Base-by-base conservation (phyloP, 2,329 filamentous ascomycete species). In the Pseudogymnoascus sp. region DNA sequence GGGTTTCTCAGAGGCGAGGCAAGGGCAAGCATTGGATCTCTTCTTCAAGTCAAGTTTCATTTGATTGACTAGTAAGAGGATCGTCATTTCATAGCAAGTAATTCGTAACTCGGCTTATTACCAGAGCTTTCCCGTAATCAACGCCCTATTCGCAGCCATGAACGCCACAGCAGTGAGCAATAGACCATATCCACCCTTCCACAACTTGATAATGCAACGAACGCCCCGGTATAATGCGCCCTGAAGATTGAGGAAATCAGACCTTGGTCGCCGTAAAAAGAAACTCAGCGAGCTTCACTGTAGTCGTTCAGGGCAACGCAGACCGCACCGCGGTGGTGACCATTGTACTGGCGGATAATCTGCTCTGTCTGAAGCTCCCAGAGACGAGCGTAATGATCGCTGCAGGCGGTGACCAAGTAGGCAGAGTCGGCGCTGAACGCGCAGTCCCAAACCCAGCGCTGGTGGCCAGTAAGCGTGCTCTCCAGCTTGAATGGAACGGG, bases 361-460 rank as follows among this genome's bases (percentile, higher is more conserved):
- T 81, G 83, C 71, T 89, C 86, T 61, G 84, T 87, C 61, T 83
- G 81, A 65, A 91, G 75, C 75, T 91, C 88, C 88, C 88, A 91
- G 65, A 91, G 75, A 23, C 88, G 77, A 4, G 88, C 88, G 74
- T 90, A 90, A 70, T 91, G 88, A 72, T 91, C 88, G 60, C 83
- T 87, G 69, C 87, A 90, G 1, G 89, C 88, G 0, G 88, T 91
- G 14, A 91, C 88, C 4, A 91, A 77, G 69, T 91, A 91, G 1
- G 88, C 88, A 3, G 82, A 86, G 72, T 91, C 88, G 2, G 88
- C 88, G 61, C 85, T 88, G 73, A 90, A 91, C 0, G 88, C 88
- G 70, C 88, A 91, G 71, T 91, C 88, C 88, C 88, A 91, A 1
- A 91, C 88, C 88, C 88, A 91, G 31, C 88, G 81, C 75, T 91